These are phyloP conservation scores for Ajuga chamaepitys DNA, from an alignment of 257 asterid genomes.

Conservation along the genomic window DNA sequence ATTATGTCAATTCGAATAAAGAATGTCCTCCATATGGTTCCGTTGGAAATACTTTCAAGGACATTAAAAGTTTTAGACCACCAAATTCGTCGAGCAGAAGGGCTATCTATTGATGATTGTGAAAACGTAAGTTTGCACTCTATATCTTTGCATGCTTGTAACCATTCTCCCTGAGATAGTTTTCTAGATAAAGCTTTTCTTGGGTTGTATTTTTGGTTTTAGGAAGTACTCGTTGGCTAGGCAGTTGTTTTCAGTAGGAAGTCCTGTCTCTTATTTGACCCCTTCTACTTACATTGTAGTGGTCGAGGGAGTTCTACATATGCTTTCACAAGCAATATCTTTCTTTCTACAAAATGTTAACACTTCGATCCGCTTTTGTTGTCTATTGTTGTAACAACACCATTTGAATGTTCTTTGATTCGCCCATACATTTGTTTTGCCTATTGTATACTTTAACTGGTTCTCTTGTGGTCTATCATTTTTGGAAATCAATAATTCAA, in stretches of 20 bases:
- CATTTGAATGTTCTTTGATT: background rate
- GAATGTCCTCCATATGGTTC: slow-evolving; percentile 64
- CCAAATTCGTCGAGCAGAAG: slow-evolving; percentile 96
- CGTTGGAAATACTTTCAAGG: slow-evolving; percentile 66
- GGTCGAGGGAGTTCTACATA: slow-evolving; percentile 9
- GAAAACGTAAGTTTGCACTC: slow-evolving; percentile 61
- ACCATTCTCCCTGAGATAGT: background rate
- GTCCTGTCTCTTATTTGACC: background rate
- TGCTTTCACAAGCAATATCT: background rate
- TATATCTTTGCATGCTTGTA: slow-evolving; percentile 13
- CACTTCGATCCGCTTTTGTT: background rate
- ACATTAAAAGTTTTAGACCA: slow-evolving; percentile 73
- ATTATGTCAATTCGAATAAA: slow-evolving; percentile 67
- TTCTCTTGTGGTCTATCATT: background rate
- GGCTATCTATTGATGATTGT: slow-evolving; percentile 73
- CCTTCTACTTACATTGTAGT: slow-evolving; percentile 2
- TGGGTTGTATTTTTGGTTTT: slow-evolving; percentile 14
- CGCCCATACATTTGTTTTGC: background rate
- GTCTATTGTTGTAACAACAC: background rate
- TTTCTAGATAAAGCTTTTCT: background rate
- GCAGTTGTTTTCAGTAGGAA: background rate
- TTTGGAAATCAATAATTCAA: background rate
- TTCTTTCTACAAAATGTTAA: background rate
- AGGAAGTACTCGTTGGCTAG: slow-evolving; percentile 5
- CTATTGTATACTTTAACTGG: background rate